Evolutionary conservation across 495 filamentous ascomycete species (phyloP), one percentile per base, ranked within the genome.

Genomic region (Cudoniella acicularis): DNA sequence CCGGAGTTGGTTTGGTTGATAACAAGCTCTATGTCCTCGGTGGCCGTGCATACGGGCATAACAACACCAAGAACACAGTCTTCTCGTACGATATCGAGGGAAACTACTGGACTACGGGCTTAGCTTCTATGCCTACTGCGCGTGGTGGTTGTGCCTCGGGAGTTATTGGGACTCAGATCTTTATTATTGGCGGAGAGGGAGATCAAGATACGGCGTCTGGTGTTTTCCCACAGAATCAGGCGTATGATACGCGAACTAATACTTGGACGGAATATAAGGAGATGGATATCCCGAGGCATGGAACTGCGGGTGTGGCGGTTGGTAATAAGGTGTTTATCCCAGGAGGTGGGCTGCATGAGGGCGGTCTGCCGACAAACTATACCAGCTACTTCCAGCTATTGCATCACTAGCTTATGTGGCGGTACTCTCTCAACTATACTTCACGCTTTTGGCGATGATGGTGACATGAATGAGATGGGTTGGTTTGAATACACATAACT

Each of bases 131-230:
- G 67, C 70, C 72, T 10, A 65, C 61, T 22, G 54, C 69, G 0
- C 65, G 70, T 27, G 69, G 71, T n/a, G 74, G 75, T 0, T 49
- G 75, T 9, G 61, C 68, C 1, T 58, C 60, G 17, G 75, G 61
- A 0, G 66, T 64, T 2, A 59, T 76, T 3, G 68, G 61, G 18
- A 54, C 30, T 0, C 71, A 66, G 57, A 59, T 78, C 8, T 70
- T 69, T 13, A 70, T 72, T 0, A 74, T 79, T 53, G 75, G 75
- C 11, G 74, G 75, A 16, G 75, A 77, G 64, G 75, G 71, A 2
- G 75, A 78, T 47, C 54, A 56, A 10, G 62, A 55, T 3, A 30
- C 52, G 21, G 58, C 45, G 2, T 50, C 42, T 23, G 69, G 54
- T 6, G 62, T 72, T 41, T 72, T 70, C 43, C 65, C 64, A 18